Base-by-base conservation (phyloP, 495 filamentous ascomycete species). In the Penicillium pancosmium region DNA sequence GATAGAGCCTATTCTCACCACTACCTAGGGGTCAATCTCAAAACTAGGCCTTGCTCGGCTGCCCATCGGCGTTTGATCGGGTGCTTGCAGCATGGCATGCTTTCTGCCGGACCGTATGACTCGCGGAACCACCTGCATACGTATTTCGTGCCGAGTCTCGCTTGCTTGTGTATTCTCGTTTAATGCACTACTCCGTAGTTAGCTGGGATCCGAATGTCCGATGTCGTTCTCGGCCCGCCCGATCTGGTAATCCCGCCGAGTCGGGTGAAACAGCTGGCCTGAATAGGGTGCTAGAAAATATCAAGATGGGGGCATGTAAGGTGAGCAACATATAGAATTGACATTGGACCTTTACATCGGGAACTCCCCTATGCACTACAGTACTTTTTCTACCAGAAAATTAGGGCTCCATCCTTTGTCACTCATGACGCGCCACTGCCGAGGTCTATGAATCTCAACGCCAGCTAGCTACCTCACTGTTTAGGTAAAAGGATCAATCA, bases 21-120 rank as follows among this genome's bases (percentile, higher is more conserved):
- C 3, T 16, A 10, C n/a, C 9, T 13, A 18, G 8, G 7, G 8
- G 41, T 18, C 41, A 46, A 46, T 46, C n/a, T 16, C 41, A 46
- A 16, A 18, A 19, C 18, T n/a, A 18, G 41, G 23, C n/a, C 10
- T 46, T 5, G 8, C 46, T 48, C 46, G 46, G 46, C 3, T 48
- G 46, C 9, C 31, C 15, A 27, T 27, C 46, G 46, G 46, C 11
- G 21, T 11, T 48, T 12, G 46, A 48, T 48, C 46, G 46, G 46
- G 9, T 15, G 7, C 19, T 27, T 19, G 46, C 41, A 44, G 41
- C 7, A 3, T 48, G 21, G 18, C 19, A 48, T 48, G 46, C 46
- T 48, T 12, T 19, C 11, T 48, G 21, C 21, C 46, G 46, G 21
- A 48, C 46, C 46, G 46, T 48, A 48, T 48, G 46, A 27, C 21